These are phyloP conservation scores for Physocladia obscura DNA, from an alignment of 192 early-diverging fungal species.

Conservation along the genomic window DNA sequence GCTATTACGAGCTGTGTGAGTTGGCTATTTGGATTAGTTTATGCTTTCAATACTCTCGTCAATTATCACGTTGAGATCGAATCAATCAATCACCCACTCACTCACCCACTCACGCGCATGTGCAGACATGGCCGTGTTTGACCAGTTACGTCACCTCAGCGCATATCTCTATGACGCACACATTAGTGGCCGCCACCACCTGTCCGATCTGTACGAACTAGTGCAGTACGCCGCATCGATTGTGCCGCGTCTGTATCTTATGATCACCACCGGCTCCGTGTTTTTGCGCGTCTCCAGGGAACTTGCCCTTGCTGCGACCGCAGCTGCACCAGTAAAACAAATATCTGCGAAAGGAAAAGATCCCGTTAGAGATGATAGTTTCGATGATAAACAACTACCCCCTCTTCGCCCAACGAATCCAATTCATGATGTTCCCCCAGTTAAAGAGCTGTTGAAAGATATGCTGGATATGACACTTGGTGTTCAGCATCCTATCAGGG, in stretches of 20 bases:
- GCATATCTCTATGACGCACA: constrained; percentile 91
- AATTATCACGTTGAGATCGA: too few species aligned
- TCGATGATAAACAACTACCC: background rate
- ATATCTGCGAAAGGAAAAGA: background rate
- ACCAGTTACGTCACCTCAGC: constrained; percentile 91
- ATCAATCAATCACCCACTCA: too few species aligned
- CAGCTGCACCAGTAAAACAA: background rate
- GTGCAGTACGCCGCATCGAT: constrained; percentile 99
- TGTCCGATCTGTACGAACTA: constrained; percentile 94
- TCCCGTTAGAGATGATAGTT: constrained; percentile 1
- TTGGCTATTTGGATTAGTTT: constrained; percentile 24
- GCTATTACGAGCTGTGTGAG: constrained; percentile 99
- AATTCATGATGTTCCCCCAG: constrained; percentile 71
- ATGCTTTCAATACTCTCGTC: background rate
- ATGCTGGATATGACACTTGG: constrained; percentile 99
- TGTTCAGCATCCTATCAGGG: constrained; percentile 97
- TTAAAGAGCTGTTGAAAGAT: constrained; percentile 96
- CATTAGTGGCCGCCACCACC: constrained; percentile 63
- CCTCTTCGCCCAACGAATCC: constrained; percentile 16
- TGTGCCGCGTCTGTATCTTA: constrained; percentile 96
- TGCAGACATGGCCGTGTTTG: constrained; percentile 99
- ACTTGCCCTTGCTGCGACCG: constrained; percentile 19
- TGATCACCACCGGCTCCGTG: constrained; percentile 97
- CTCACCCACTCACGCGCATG: too few species aligned
- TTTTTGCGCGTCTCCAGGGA: constrained; percentile 86